Base-by-base conservation (phyloP, 2,329 filamentous ascomycete species). In the Trichoderma atrobrunneum region DNA sequence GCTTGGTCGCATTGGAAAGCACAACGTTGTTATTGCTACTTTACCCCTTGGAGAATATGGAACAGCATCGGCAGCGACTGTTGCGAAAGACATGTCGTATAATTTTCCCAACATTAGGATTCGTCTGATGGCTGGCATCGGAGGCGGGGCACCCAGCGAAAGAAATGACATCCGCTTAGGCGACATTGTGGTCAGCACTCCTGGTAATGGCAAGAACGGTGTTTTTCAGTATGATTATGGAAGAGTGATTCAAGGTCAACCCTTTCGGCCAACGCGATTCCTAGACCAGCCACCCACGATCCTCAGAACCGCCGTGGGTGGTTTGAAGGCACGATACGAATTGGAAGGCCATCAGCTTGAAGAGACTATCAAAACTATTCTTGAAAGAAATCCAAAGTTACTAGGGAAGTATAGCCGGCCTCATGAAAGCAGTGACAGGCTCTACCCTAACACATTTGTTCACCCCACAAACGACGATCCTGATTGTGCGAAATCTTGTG, bases 1-100 rank as follows among this genome's bases (percentile, higher is more conserved):
- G 0, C 65, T 76, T 8, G 76, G 75, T 5, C 57, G 32, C 3
- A 72, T 76, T 7, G 72, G 72, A 16, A 10, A 30, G 1, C 75
- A 77, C 12, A 75, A 76, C 12, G 28, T 75, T n/a, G 74, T 74
- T 10, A 75, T 76, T 21, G 73, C 75, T 16, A 54, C 56, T 1
- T 16, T 76, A 1, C 72, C 74, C 0, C 2, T 1, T 14, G 56
- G 56, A 6, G 71, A 54, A 65, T 66, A 66, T 12, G 48, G 63
- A 5, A 66, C 43, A 12, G 63, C 43, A 26, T 32, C 63, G 1
- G 63, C 63, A 16, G 63, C 63, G 21, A 16, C 30, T 3, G 48
- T 66, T 24, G 63, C 63, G 6, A 32, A 12, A 7, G 63, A 56
- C 5, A 66, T 66, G 63, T 34, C 48, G 28, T 30, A 32, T n/a